Conservation (phyloP, 371 early-diverging fungal species). For the Cokeromyces recurvatus region DNA sequence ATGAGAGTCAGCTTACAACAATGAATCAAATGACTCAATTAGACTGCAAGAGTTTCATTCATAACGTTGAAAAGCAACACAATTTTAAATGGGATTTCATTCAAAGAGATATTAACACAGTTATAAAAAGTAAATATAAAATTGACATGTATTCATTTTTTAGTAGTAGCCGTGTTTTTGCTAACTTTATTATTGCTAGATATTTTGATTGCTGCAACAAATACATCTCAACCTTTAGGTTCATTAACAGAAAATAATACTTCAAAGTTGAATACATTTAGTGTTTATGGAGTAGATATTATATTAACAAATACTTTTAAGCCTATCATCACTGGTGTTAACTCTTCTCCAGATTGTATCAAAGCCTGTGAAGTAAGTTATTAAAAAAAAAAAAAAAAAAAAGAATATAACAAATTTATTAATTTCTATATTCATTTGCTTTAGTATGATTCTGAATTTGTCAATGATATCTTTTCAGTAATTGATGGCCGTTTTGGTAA, state of each 20-base stretch:
- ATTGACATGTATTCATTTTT: too few species aligned
- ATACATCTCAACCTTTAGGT: slow-evolving; percentile 45
- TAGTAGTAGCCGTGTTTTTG: background rate
- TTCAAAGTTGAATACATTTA: slow-evolving; percentile 38
- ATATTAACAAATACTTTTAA: slow-evolving; percentile 49
- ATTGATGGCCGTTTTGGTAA: slow-evolving; percentile 44
- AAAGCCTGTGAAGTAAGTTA: slow-evolving; percentile 51
- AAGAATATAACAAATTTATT: too few species aligned
- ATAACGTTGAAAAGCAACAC: slow-evolving; percentile 54
- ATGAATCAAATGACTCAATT: slow-evolving; percentile 60
- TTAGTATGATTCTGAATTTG: slow-evolving; percentile 50
- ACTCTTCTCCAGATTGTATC: slow-evolving; percentile 55
- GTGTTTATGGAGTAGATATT: slow-evolving; percentile 54
- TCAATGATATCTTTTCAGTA: slow-evolving; percentile 49
- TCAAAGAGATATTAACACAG: slow-evolving; percentile 46
- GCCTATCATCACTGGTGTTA: slow-evolving; percentile 50
- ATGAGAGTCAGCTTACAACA: slow-evolving; percentile 56
- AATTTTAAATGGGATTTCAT: slow-evolving; percentile 41
- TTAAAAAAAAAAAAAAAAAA: too few species aligned
- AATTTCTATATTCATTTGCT: too few species aligned
- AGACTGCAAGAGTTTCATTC: slow-evolving; percentile 52
- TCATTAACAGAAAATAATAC: slow-evolving; percentile 17
- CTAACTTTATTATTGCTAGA: slow-evolving; percentile 13
- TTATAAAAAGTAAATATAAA: slow-evolving; percentile 49
- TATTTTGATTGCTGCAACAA: slow-evolving; percentile 45